phyloP scores from a whole-genome alignment of 1,284 basidiomycete species.

The Schizophyllum commune region DNA sequence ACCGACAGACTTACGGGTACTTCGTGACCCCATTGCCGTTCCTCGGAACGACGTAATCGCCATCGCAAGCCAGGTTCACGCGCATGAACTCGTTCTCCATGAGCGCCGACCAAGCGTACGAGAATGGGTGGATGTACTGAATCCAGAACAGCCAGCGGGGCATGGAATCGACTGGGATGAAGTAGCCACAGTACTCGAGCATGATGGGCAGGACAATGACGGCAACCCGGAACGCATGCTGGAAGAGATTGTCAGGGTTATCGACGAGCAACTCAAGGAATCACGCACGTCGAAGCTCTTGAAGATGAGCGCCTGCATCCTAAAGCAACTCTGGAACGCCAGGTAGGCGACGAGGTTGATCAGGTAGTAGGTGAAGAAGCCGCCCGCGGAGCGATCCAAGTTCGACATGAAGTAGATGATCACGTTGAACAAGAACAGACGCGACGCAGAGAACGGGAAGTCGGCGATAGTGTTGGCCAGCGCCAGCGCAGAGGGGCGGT shows the following conservation, averaged over 20 bases:
- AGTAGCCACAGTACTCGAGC: constrained; percentile 62
- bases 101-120: constrained; percentile 73
- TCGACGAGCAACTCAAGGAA: constrained; percentile 37
- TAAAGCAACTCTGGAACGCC: constrained; percentile 69
- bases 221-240: not conserved
- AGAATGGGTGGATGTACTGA: constrained; percentile 69
- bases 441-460: constrained; percentile 63
- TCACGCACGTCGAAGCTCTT: constrained; percentile 52
- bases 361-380: constrained; percentile 68
- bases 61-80: constrained; percentile 63
- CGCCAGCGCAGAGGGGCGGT: constrained; percentile 68
- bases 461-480: constrained; percentile 73
- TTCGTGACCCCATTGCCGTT: constrained; percentile 55
- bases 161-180: constrained; percentile 70
- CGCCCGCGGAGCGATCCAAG: constrained; percentile 52
- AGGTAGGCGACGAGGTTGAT: constrained; percentile 56
- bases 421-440: constrained; percentile 58
- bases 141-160: constrained; percentile 91
- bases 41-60: constrained; percentile 61
- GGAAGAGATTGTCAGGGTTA: constrained; percentile 18
- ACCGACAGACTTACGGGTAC: constrained; percentile 49
- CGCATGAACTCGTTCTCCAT: constrained; percentile 85
- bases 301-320: constrained; percentile 60
- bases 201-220: constrained; percentile 12
- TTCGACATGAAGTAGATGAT: constrained; percentile 73